phyloP scores from a whole-genome alignment of 371 early-diverging fungal species.

The Actinomortierella ambigua region DNA sequence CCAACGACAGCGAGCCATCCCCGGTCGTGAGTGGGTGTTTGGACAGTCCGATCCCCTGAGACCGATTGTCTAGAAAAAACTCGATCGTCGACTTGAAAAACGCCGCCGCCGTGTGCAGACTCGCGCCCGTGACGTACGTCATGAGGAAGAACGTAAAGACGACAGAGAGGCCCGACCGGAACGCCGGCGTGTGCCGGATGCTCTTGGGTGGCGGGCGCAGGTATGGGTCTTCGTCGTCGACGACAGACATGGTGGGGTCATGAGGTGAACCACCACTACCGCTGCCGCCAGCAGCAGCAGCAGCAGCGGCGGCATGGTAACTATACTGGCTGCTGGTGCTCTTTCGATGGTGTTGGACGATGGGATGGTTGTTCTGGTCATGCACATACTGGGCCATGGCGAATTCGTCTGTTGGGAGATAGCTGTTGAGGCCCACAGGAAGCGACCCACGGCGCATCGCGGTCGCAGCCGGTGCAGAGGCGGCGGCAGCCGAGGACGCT shows the following conservation, averaged over 20 bases:
- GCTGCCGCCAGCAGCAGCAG: not conserved
- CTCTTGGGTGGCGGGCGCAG: not conserved
- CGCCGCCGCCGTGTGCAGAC: slow-evolving; percentile 30
- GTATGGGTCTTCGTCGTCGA: not conserved
- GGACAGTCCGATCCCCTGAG: slow-evolving; percentile 30
- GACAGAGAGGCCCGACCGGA: slow-evolving; percentile 8
- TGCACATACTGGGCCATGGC: too few relatives aligned
- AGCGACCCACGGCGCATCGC: too few relatives aligned
- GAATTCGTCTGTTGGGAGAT: too few relatives aligned
- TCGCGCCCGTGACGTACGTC: slow-evolving; percentile 26
- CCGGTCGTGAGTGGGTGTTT: slow-evolving; percentile 25
- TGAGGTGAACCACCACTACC: not conserved
- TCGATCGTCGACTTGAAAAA: slow-evolving; percentile 32
- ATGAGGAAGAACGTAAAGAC: slow-evolving; percentile 35
- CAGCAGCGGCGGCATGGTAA: not conserved
- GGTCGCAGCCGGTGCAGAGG: too few relatives aligned
- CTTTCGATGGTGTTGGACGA: not conserved
- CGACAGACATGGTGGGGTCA: not conserved
- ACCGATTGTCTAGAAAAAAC: slow-evolving; percentile 25
- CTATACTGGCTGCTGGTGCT: not conserved
- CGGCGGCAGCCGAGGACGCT: too few relatives aligned
- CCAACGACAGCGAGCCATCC: slow-evolving; percentile 10
- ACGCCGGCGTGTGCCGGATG: slow-evolving; percentile 1
- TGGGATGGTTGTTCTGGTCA: not conserved
- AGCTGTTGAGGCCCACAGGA: too few relatives aligned